phyloP scores from a whole-genome alignment of 495 filamentous ascomycete species.

The Immersiella caudata region DNA sequence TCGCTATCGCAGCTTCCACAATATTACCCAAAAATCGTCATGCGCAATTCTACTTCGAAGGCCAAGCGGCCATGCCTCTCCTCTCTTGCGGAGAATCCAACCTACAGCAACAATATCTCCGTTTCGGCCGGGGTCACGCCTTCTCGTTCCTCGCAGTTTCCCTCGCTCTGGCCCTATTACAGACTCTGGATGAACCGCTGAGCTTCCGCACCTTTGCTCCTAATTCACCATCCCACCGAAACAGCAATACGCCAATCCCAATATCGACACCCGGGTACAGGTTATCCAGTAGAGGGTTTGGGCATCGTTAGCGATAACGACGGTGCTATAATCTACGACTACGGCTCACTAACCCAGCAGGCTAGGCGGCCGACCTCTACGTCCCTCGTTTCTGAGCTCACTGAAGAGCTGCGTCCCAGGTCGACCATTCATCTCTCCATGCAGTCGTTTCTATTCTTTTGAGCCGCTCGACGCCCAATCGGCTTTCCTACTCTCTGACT shows the following conservation, averaged over 20 bases:
- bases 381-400: not conserved
- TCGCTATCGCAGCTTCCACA: not conserved
- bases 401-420: not conserved
- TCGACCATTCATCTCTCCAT: not conserved
- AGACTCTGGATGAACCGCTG: not conserved
- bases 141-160: slow-evolving; percentile 8
- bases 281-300: slow-evolving; percentile 11
- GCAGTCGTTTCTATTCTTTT: not conserved
- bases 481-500: not conserved
- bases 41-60: not conserved
- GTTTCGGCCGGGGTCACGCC: slow-evolving; percentile 3
- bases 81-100: not conserved
- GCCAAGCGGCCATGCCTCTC: not conserved
- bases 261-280: slow-evolving; percentile 23
- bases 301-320: slow-evolving; percentile 9
- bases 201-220: not conserved
- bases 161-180: not conserved
- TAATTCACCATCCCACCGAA: not conserved
- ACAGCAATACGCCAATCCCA: slow-evolving; percentile 19
- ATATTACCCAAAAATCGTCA: not conserved
- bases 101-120: not conserved
- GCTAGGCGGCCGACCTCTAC: not conserved
- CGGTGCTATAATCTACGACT: not conserved
- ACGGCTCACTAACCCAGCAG: not conserved
- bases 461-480: not conserved